Percentiles rank a stretch among this genome's conserved stretches.
Conservation (phyloP, 1,139 yeast species). For the Pichia cactophila region DNA sequence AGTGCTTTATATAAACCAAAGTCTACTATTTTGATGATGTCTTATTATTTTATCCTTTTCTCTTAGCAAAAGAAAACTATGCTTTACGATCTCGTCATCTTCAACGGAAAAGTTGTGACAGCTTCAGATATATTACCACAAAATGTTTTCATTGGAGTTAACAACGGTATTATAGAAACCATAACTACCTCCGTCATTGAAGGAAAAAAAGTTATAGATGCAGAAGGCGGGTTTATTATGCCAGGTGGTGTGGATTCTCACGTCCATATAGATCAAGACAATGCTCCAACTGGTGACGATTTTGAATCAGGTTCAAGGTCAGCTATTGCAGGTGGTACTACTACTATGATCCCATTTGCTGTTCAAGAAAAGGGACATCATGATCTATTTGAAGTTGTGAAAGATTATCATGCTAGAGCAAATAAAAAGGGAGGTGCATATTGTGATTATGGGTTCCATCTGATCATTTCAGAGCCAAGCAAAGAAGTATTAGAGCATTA, state of each 20-base stretch:
- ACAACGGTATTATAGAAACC: slow-evolving; percentile 32
- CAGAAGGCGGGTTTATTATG: slow-evolving; percentile 38
- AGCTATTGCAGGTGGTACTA: slow-evolving; percentile 51
- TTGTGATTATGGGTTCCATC: slow-evolving; percentile 41
- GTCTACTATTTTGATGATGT: neutral
- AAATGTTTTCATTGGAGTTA: slow-evolving; percentile 32
- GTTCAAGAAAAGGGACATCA: slow-evolving; percentile 32
- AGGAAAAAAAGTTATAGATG: slow-evolving; percentile 34
- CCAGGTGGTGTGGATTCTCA: slow-evolving; percentile 45
- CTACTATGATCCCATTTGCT: slow-evolving; percentile 39
- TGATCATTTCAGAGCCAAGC: slow-evolving; percentile 30
- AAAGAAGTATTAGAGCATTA: slow-evolving; percentile 26
- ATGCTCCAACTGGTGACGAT: slow-evolving; percentile 33
- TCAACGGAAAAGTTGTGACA: slow-evolving; percentile 32
- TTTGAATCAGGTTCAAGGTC: slow-evolving; percentile 54
- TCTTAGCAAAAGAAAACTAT: neutral
- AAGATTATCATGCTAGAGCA: slow-evolving; percentile 25
- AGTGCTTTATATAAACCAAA: neutral
- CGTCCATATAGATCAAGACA: slow-evolving; percentile 44
- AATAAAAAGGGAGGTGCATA: slow-evolving; percentile 9
- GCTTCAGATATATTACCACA: slow-evolving; percentile 34
- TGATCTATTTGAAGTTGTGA: slow-evolving; percentile 25
- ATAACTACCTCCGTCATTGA: slow-evolving; percentile 31
- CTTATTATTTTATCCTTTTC: neutral
- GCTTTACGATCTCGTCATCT: slow-evolving; percentile 27